A percentile compares a stretch with the other conserved stretches of the same genome.
phyloP scores from a whole-genome alignment of 805 yeast genomes.

The Yamadazyma olivae region DNA sequence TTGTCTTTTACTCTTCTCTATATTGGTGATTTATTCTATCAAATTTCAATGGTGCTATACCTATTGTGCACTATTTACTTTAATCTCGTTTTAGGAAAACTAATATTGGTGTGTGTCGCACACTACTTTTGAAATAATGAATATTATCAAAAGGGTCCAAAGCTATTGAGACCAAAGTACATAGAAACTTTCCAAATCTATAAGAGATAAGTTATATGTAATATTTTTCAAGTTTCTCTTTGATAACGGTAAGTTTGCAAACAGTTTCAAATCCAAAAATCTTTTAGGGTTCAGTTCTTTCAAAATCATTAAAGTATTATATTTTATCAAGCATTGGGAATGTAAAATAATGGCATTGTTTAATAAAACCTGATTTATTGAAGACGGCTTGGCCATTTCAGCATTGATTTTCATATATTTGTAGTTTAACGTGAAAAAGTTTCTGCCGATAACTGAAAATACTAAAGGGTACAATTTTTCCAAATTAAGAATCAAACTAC shows the following conservation, averaged over 20 bases:
- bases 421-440: slow-evolving; percentile 12
- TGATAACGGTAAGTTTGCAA: too few species aligned
- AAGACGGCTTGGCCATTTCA: slow-evolving; percentile 2
- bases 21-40: too few species aligned
- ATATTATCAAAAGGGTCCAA: too few species aligned
- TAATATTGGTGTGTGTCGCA: not conserved
- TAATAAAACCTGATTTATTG: too few species aligned
- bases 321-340: not conserved
- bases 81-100: slow-evolving; percentile 9
- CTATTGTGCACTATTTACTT: slow-evolving; percentile 10
- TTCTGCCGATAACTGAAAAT: slow-evolving; percentile 28
- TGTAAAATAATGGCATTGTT: not conserved
- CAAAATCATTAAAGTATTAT: not conserved
- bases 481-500: slow-evolving; percentile 22
- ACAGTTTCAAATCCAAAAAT: too few species aligned
- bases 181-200: too few species aligned
- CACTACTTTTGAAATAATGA: too few species aligned
- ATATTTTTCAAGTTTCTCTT: not conserved
- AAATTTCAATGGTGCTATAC: not conserved
- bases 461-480: slow-evolving; percentile 28
- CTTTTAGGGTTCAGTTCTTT: not conserved
- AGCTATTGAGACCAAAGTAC: too few species aligned
- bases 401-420: slow-evolving; percentile 4
- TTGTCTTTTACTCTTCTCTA: too few species aligned
- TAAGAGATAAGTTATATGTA: not conserved